Base-by-base conservation (phyloP, 106 monocot species). In the Dendrobium nobile region DNA sequence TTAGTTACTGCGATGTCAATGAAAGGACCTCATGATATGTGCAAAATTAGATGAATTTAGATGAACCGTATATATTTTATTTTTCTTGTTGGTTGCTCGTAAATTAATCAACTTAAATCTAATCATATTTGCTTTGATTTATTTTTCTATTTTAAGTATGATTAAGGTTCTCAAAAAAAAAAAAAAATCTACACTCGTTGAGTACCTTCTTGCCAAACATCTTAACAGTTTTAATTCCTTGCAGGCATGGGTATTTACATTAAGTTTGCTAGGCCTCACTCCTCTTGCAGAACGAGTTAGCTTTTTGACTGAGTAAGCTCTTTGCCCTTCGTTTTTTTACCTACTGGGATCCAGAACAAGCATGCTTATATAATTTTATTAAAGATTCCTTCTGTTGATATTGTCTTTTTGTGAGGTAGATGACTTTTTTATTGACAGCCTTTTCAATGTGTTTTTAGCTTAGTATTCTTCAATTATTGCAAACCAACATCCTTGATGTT, bases 271-370 rank as follows among this genome's bases (percentile, higher is more conserved):
- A 0, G 89, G 89, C 28, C 81, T 89, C 22, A 77, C 81, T 41
- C 89, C 89, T 22, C 86, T 89, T 54, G 89, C 89, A 2, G 89
- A 89, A 48, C 81, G 89, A 31, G 84, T 89, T 16, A 89, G 86
- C 84, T 89, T 89, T 64, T 82, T 89, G 58, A 89, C 86, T 6
- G 89, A 89, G 89, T 89, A 86, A 77, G 83, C 82, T 45, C 51
- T 83, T 54, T 41, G 18, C 11, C 1, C 9, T n/a, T 5, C 54
- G 27, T 45, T 15, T n/a, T 31, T 1, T 54, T 73, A 16, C 61
- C 73, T 61, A 24, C 37, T 26, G 18, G 22, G 24, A 7, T 15
- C 51, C 1, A 51, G 10, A 51, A 51, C 13, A 51, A 51, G 15
- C 51, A 51, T 51, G 1, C 51, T 51, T 51, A 18, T 40, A 7